These are phyloP conservation scores for Pisolithus marmoratus DNA, from an alignment of 768 basidiomycete species.

Conservation along the genomic window DNA sequence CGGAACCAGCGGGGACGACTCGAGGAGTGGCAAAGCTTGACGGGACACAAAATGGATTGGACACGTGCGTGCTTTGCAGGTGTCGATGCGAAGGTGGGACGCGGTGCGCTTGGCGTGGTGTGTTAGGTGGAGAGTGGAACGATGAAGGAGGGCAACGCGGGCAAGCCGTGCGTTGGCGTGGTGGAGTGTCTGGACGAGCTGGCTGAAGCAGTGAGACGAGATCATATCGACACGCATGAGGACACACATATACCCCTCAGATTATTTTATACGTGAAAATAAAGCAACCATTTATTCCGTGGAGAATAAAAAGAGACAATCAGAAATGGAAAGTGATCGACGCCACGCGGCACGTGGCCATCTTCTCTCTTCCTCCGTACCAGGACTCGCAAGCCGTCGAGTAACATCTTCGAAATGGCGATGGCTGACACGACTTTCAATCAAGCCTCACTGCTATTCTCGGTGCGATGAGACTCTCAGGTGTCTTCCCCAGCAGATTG, in stretches of 20 bases:
- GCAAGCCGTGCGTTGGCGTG: slow-evolving; percentile 38
- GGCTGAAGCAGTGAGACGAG: slow-evolving; percentile 21
- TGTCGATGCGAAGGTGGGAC: slow-evolving; percentile 36
- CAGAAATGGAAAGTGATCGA: not conserved
- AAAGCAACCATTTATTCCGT: not conserved
- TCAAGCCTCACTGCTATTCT: too few relatives aligned
- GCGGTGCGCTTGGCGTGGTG: slow-evolving; percentile 48
- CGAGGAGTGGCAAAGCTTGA: slow-evolving; percentile 34
- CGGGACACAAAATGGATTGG: slow-evolving; percentile 35
- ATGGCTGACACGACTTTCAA: too few relatives aligned
- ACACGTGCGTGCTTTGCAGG: slow-evolving; percentile 35
- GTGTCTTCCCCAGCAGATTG: too few relatives aligned
- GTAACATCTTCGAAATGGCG: too few relatives aligned
- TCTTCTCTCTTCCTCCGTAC: too few relatives aligned
- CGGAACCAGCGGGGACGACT: slow-evolving; percentile 12
- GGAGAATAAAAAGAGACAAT: not conserved
- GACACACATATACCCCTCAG: not conserved
- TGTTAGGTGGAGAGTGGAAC: slow-evolving; percentile 31
- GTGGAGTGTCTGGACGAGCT: slow-evolving; percentile 38
- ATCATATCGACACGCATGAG: not conserved
- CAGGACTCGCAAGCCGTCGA: too few relatives aligned
- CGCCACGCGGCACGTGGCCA: not conserved
- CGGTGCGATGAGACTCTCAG: too few relatives aligned
- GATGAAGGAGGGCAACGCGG: slow-evolving; percentile 33
- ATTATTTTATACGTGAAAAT: not conserved